phyloP scores from a whole-genome alignment of 768 basidiomycete species.

The Chiua virens region DNA sequence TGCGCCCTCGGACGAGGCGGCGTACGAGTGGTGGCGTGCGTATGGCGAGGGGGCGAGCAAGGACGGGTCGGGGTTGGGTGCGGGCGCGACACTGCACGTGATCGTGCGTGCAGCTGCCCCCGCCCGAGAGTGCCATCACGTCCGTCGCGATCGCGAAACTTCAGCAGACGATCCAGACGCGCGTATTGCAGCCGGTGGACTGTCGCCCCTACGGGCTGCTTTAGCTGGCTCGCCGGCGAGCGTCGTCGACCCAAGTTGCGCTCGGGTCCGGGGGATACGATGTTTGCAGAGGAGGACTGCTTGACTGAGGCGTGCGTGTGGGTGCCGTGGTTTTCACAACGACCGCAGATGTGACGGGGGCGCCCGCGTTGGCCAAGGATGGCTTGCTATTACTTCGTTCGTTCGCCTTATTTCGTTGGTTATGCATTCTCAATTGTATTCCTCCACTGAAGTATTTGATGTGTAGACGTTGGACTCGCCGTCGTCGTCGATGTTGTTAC shows the following conservation, averaged over 20 bases:
- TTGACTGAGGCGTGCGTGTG: slow-evolving; percentile 18
- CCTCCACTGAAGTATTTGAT: background rate
- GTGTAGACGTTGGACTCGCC: too few relatives aligned
- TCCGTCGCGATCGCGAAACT: slow-evolving; percentile 7
- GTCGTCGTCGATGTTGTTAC: too few relatives aligned
- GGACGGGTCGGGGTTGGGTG: background rate
- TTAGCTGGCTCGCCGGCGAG: slow-evolving; percentile 15
- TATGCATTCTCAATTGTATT: background rate
- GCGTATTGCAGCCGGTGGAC: slow-evolving; percentile 24
- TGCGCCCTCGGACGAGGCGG: slow-evolving; percentile 17
- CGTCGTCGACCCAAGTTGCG: slow-evolving; percentile 5
- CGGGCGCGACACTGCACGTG: slow-evolving; percentile 9
- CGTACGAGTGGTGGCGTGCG: slow-evolving; percentile 22
- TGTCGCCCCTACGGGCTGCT: slow-evolving; percentile 18
- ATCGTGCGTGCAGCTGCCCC: slow-evolving; percentile 26
- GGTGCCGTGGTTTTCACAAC: slow-evolving; percentile 7
- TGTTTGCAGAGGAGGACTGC: slow-evolving; percentile 10
- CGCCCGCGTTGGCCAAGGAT: too few relatives aligned
- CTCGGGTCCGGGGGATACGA: background rate
- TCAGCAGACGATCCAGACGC: slow-evolving; percentile 18
- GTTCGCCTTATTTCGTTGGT: background rate
- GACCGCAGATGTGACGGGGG: background rate
- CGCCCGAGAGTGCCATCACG: background rate
- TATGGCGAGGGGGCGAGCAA: slow-evolving; percentile 1
- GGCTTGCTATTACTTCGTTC: too few relatives aligned